phyloP scores from a whole-genome alignment of 2,329 filamentous ascomycete genomes.

The Aspergillus japonicus region DNA sequence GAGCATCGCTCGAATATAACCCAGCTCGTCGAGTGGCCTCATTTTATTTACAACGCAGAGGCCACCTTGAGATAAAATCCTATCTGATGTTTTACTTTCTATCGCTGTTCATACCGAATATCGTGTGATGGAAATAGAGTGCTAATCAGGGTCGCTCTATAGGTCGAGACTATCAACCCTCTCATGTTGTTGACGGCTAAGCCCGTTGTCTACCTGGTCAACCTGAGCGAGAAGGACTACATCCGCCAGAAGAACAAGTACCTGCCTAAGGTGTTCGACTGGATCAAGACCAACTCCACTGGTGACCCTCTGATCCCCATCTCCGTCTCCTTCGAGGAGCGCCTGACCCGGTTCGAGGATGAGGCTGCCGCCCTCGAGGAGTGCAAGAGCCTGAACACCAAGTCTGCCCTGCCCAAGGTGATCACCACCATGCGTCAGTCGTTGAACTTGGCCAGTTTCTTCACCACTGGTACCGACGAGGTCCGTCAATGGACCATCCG shows the following conservation, averaged over 20 bases:
- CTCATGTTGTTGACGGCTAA: slow-evolving; percentile 94
- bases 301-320: slow-evolving; percentile 92
- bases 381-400: slow-evolving; percentile 81
- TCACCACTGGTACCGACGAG: slow-evolving; percentile 93
- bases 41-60: slow-evolving; percentile 64
- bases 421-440: slow-evolving; percentile 90
- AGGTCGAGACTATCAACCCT: slow-evolving; percentile 98
- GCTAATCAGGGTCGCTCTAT: slow-evolving; percentile 21
- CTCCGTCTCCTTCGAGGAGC: slow-evolving; percentile 90
- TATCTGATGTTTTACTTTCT: slow-evolving; percentile 58
- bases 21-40: slow-evolving; percentile 99
- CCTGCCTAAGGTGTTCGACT: slow-evolving; percentile 86
- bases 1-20: slow-evolving; percentile 90
- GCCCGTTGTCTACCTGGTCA: slow-evolving; percentile 94
- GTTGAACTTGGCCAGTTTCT: slow-evolving; percentile 89
- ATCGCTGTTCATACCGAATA: slow-evolving; percentile 14
- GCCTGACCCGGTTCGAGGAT: slow-evolving; percentile 74
- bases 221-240: slow-evolving; percentile 95
- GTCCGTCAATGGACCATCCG: slow-evolving; percentile 98
- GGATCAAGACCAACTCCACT: slow-evolving; percentile 86
- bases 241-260: slow-evolving; percentile 99
- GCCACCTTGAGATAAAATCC: slow-evolving; percentile 82
- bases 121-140: slow-evolving; percentile 18
- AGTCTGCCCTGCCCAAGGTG: slow-evolving; percentile 88
- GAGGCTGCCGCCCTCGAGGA: slow-evolving; percentile 79